phyloP scores from a whole-genome alignment of 2,329 filamentous ascomycete genomes.

The Colletotrichum sp. region DNA sequence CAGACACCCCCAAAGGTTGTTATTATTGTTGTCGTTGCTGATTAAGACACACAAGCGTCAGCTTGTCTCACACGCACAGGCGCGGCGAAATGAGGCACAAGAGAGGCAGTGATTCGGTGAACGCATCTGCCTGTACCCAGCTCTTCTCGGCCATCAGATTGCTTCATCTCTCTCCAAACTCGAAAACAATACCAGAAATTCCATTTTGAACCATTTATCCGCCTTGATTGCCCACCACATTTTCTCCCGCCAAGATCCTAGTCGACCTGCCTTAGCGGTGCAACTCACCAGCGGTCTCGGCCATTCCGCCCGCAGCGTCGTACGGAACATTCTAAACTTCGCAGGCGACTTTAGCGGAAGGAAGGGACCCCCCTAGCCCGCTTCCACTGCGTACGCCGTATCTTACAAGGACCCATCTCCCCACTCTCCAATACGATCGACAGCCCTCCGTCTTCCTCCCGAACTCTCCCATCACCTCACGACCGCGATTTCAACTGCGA shows the following conservation, averaged over 20 bases:
- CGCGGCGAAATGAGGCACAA: not conserved
- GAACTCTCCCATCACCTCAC: not conserved
- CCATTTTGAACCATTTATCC: not conserved
- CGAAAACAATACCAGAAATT: not conserved
- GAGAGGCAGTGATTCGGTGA: not conserved
- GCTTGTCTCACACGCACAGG: not conserved
- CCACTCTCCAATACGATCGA: slow-evolving; percentile 14
- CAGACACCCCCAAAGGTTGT: not conserved
- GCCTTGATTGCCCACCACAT: not conserved
- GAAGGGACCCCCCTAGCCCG: not conserved
- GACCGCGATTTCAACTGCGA: not conserved
- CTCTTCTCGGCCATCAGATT: not conserved
- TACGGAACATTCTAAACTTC: slow-evolving; percentile 1
- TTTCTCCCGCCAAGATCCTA: not conserved
- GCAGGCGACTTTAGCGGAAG: slow-evolving; percentile 9
- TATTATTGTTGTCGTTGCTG: not conserved
- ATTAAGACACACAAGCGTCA: not conserved
- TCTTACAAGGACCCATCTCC: not conserved
- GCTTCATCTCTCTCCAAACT: not conserved
- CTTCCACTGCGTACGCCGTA: not conserved
- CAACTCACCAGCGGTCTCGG: slow-evolving; percentile 18
- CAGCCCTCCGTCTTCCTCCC: not conserved
- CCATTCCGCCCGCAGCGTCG: not conserved
- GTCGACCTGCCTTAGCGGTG: slow-evolving; percentile 7
- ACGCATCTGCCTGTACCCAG: not conserved